phyloP scores from a whole-genome alignment of 495 filamentous ascomycete genomes.

The Penicillium bialowiezense region DNA sequence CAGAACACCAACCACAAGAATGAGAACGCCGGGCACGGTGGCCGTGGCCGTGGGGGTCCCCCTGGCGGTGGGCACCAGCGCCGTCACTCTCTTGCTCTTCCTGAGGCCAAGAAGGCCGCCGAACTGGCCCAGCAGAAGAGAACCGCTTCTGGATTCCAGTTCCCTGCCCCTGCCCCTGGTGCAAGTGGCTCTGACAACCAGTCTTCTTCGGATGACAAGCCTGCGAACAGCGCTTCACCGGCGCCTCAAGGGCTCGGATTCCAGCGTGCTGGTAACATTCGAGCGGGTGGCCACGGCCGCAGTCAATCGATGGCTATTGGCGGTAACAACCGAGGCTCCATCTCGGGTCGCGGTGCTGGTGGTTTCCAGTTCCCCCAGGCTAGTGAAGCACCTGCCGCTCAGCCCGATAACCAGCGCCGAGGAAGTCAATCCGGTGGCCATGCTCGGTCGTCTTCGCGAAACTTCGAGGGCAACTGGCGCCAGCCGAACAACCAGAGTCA shows the following conservation, averaged over 20 bases:
- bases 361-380: slow-evolving; percentile 68
- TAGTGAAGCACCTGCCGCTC: slow-evolving; percentile 52
- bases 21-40: slow-evolving; percentile 67
- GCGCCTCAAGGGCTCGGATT: slow-evolving; percentile 42
- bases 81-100: slow-evolving; percentile 89
- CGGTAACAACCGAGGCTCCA: slow-evolving; percentile 49
- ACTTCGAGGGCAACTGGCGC: slow-evolving; percentile 98
- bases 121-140: slow-evolving; percentile 96
- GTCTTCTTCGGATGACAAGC: slow-evolving; percentile 39
- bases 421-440: slow-evolving; percentile 67
- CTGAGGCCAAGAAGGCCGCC: slow-evolving; percentile 96
- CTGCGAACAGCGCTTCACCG: slow-evolving; percentile 32
- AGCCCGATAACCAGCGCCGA: slow-evolving; percentile 68
- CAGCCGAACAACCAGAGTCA: slow-evolving; percentile 71
- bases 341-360: slow-evolving; percentile 58
- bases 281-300: slow-evolving; percentile 56
- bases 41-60: slow-evolving; percentile 76
- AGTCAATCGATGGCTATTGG: slow-evolving; percentile 71
- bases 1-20: slow-evolving; percentile 56
- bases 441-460: slow-evolving; percentile 76
- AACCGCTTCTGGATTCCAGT: slow-evolving; percentile 91
- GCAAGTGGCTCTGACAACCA: slow-evolving; percentile 50
- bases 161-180: slow-evolving; percentile 67
- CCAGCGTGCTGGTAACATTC: slow-evolving; percentile 50
- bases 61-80: slow-evolving; percentile 80